These are phyloP conservation scores for Neonectria sp. DNA, from an alignment of 2,329 filamentous ascomycete species.

Conservation along the genomic window DNA sequence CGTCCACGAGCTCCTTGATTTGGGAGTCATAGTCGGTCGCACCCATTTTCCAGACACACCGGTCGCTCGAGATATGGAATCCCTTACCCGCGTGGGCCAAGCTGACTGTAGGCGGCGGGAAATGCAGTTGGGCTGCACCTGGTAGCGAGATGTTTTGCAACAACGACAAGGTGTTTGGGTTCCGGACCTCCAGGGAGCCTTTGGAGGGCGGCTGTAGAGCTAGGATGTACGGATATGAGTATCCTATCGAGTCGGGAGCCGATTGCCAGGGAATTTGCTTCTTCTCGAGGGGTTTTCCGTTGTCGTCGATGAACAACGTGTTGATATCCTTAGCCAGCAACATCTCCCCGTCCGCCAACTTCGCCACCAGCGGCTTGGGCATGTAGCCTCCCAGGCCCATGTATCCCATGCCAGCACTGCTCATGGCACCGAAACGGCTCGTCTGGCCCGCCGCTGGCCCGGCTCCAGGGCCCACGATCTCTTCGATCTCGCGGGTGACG, in stretches of 20 bases:
- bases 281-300: conserved; percentile 86
- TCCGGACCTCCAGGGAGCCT: conserved; percentile 89
- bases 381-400: conserved; percentile 95
- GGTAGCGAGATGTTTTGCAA: conserved; percentile 88
- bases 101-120: conserved; percentile 92
- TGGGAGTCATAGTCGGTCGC: conserved; percentile 93
- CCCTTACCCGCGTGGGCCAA: conserved; percentile 97
- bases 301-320: conserved; percentile 89
- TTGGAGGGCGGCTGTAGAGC: conserved; percentile 88
- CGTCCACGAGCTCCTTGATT: conserved; percentile 83
- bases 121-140: conserved; percentile 87
- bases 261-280: conserved; percentile 92
- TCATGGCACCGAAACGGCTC: conserved; percentile 86
- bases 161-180: conserved; percentile 91
- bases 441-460: conserved; percentile 76
- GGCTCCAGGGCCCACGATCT: conserved; percentile 84
- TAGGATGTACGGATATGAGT: conserved; percentile 96
- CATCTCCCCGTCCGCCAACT: conserved; percentile 86
- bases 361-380: conserved; percentile 89
- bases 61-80: conserved; percentile 92
- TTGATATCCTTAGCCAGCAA: conserved; percentile 98
- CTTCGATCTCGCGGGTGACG: conserved; percentile 78
- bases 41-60: conserved; percentile 96
- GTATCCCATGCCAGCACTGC: conserved; percentile 92
- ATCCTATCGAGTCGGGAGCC: conserved; percentile 92